Percentiles rank a stretch among this genome's conserved stretches.
Evolutionary conservation across 164 flowering plant genomes (phyloP).

Genomic region (Dillenia suffruticosa): DNA sequence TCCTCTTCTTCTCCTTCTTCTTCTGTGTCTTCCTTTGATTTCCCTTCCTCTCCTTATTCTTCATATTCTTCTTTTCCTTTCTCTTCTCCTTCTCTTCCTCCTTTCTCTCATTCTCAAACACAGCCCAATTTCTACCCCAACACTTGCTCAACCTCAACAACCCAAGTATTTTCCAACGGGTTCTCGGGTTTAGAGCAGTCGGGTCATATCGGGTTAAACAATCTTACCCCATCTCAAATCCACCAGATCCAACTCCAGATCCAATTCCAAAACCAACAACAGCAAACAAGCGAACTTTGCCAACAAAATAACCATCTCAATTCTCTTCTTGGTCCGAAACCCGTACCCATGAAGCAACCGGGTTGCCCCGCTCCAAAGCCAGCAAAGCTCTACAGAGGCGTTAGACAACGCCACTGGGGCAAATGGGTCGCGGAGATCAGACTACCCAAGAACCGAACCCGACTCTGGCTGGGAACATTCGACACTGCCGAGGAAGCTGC

Average conservation of each 20-base stretch:
- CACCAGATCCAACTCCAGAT: constrained; percentile 59
- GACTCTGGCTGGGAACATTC: constrained; percentile 93
- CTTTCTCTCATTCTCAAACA: constrained; percentile 6
- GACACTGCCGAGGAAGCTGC: constrained; percentile 96
- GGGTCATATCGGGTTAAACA: constrained; percentile 44
- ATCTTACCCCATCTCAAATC: constrained; percentile 47
- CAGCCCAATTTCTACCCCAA: constrained; percentile 20
- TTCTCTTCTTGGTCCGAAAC: constrained; percentile 43
- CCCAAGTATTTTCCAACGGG: constrained; percentile 33
- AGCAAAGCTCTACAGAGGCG: constrained; percentile 86
- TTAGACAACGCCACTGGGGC: constrained; percentile 92
- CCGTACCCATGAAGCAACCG: constrained; percentile 59
- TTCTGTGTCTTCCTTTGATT: constrained; percentile 1
- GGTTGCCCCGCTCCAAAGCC: constrained; percentile 57
- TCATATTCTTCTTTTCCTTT: constrained; percentile 11
- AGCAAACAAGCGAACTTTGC: constrained; percentile 11
- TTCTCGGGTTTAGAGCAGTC: constrained; percentile 28
- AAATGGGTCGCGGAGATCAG: constrained; percentile 97
- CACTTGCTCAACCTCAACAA: constrained; percentile 25
- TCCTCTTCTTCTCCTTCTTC: constrained; percentile 15
- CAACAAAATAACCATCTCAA: constrained; percentile 14
- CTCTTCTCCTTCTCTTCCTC: constrained; percentile 16
- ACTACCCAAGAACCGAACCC: constrained; percentile 76
- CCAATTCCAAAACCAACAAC: constrained; percentile 28
- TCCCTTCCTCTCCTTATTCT: constrained; percentile 15